Evolutionary conservation across 805 yeast species (phyloP), one percentile per base, ranked within the genome.

Genomic region (Ogataea wickerhamii): DNA sequence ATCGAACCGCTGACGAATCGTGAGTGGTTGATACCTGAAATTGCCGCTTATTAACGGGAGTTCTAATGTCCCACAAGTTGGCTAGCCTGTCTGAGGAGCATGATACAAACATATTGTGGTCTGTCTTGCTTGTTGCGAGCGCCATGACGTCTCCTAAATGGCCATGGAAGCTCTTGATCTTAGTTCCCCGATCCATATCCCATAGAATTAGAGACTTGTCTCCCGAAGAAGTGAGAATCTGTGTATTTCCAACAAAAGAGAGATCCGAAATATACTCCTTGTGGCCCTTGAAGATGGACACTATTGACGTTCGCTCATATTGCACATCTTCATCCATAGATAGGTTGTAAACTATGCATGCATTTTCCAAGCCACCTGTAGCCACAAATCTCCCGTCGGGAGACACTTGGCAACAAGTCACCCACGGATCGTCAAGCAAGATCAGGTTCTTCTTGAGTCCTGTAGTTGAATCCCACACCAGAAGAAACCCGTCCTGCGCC

Each of bases 401-500:
- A 1, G 89, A 74, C 19, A 76, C 72, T 3, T 82, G 87, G 65
- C 94, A 82, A 5, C 84, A 65, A 36, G 85, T 69, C 1, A 85
- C 88, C 85, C 93, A 87, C 31, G 79, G 82, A 32, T 83, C 83
- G 33, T 81, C 87, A 38, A 88, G 63, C 4, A 79, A 73, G 13
- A 88, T 74, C 1, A 87, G 87, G 38, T 78, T 77, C 38, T 74
- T 66, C 53, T 88, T 89, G 45, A 74, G 65, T 3, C 88, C 89
- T 0, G 86, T 74, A 3, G 72, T 64, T 0, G 87, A 71, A 57
- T 88, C 91, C 96, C 97, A 89, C 16, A 86, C 60, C 26, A 89
- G 68, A 67, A 87, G 67, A 53, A 77, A 83, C 2, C 95, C 96
- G 60, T 89, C 97, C 56, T 86, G 95, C 18, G 91, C 80, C 0